A percentile compares a stretch with the other conserved stretches of the same genome.
These are phyloP conservation scores for Plasmodium adleri DNA, from an alignment of 169 alveolate species.

Conservation along the genomic window DNA sequence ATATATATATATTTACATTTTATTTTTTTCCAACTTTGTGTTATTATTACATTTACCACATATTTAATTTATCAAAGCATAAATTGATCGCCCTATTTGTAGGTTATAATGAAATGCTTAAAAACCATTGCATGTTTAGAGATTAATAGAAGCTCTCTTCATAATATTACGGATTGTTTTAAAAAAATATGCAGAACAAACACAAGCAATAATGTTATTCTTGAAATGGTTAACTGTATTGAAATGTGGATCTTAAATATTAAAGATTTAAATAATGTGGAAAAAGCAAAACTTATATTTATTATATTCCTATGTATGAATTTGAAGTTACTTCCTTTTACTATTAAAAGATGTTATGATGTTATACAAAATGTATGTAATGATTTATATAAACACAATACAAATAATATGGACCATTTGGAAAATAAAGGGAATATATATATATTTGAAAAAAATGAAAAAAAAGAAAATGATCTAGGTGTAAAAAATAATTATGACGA, in stretches of 20 bases:
- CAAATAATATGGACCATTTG: background rate
- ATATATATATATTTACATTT: background rate
- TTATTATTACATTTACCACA: too few relatives aligned
- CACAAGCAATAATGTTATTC: slow-evolving; percentile 12
- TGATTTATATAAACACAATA: background rate
- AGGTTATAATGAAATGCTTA: slow-evolving; percentile 45
- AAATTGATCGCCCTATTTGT: background rate
- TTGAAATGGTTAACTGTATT: slow-evolving; percentile 42
- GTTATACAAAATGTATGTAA: slow-evolving; percentile 20
- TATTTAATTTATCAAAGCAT: too few relatives aligned
- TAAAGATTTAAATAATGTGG: slow-evolving; percentile 44
- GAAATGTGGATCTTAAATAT: slow-evolving; percentile 61
- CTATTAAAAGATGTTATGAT: slow-evolving; percentile 32
- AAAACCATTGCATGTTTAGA: slow-evolving; percentile 23
- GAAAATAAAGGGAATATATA: background rate
- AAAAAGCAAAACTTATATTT: slow-evolving; percentile 52
- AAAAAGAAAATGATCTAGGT: background rate
- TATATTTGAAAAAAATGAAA: background rate
- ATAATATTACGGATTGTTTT: slow-evolving; percentile 31
- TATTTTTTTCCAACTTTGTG: background rate
- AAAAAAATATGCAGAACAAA: slow-evolving; percentile 30
- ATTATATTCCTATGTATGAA: slow-evolving; percentile 40
- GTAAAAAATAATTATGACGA: background rate
- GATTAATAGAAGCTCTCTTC: slow-evolving; percentile 23
- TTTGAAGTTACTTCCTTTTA: slow-evolving; percentile 22